Evolutionary conservation across 116 monocot genomes (phyloP), one percentile per base, ranked within the genome.

Genomic region (Posidonia oceanica): DNA sequence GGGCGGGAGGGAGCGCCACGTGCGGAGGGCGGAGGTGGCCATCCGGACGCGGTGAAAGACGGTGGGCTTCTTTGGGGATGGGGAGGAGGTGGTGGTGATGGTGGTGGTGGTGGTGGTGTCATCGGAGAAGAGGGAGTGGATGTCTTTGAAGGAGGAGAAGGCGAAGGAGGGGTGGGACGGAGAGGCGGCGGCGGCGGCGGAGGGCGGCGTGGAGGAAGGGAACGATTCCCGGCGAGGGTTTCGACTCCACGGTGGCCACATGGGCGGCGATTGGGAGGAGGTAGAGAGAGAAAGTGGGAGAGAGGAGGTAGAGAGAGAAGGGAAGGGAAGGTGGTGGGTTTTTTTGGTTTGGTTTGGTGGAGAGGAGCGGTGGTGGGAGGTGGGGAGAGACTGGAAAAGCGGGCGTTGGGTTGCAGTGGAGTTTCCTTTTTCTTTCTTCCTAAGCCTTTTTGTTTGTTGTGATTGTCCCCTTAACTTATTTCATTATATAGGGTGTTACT

Each of bases 41-140:
- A 77, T 67, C 48, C 85, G 82, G 56, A 92, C 84, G 69, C 92
- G 92, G 81, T 88, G 92, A 76, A 88, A 88, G 54, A 88, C 77
- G 51, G 83, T 63, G 14, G 80, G 37, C 41, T 18, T 66, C 66
- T 66, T 16, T 22, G 57, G 29, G 58, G 39, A 69, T 52, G 72
- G 52, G 2, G 59, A 17, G 22, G 52, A 40, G 58, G n/a, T n/a
- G n/a, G n/a, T n/a, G n/a, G n/a, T n/a, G n/a, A n/a, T n/a, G n/a
- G 38, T 44, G 40, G 60, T 38, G 52, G 14, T 22, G 60, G 17
- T 40, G 52, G 5, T 13, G 59, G 15, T 39, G 37, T 79, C 81
- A 70, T 81, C 79, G 55, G 23, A 40, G 63, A 90, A 54, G 54
- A 90, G 81, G 39, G 81, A 55, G 7, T 77, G 74, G 65, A 86